Evolutionary conservation across 148 eudicot species (phyloP).

Genomic region (Hydrangea macrophylla): DNA sequence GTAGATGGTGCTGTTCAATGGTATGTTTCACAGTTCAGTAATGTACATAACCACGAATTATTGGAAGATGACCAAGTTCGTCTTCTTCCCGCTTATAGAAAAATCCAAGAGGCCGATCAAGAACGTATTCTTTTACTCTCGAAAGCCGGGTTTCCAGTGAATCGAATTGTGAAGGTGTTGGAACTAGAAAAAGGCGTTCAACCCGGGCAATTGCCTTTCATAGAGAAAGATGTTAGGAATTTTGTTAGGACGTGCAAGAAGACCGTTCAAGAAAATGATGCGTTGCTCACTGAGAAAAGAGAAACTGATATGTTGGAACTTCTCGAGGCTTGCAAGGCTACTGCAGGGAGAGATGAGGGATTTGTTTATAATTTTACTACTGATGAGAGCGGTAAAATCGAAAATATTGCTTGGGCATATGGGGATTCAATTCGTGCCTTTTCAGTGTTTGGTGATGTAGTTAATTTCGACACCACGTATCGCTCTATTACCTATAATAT

Average conservation of each 20-base stretch:
- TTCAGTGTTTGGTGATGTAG: slow-evolving; percentile 53
- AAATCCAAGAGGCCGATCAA: slow-evolving; percentile 65
- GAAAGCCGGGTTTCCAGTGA: slow-evolving; percentile 74
- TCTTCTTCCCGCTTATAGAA: slow-evolving; percentile 71
- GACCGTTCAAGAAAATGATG: slow-evolving; percentile 54
- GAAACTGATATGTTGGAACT: slow-evolving; percentile 56
- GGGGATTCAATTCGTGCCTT: slow-evolving; percentile 49
- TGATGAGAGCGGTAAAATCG: slow-evolving; percentile 55
- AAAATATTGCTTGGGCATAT: slow-evolving; percentile 64
- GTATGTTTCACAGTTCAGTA: slow-evolving; percentile 66
- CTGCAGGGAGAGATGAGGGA: slow-evolving; percentile 37
- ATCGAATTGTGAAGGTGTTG: slow-evolving; percentile 54
- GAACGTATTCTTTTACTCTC: slow-evolving; percentile 65
- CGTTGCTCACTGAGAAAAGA: slow-evolving; percentile 48
- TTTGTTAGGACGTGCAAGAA: slow-evolving; percentile 61
- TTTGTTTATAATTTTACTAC: slow-evolving; percentile 51
- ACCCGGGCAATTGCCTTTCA: slow-evolving; percentile 64
- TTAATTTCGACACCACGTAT: slow-evolving; percentile 56
- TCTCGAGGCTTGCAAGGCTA: slow-evolving; percentile 57
- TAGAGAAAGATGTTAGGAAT: slow-evolving; percentile 69
- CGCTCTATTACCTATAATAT: slow-evolving; percentile 60
- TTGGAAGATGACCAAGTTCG: slow-evolving; percentile 77
- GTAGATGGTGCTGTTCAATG: slow-evolving; percentile 56
- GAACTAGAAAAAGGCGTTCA: slow-evolving; percentile 67
- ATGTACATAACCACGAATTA: slow-evolving; percentile 73